Evolutionary conservation across 345 rosid genomes (phyloP), one percentile per base, ranked within the genome.

Genomic region (Lumnitzera littorea): DNA sequence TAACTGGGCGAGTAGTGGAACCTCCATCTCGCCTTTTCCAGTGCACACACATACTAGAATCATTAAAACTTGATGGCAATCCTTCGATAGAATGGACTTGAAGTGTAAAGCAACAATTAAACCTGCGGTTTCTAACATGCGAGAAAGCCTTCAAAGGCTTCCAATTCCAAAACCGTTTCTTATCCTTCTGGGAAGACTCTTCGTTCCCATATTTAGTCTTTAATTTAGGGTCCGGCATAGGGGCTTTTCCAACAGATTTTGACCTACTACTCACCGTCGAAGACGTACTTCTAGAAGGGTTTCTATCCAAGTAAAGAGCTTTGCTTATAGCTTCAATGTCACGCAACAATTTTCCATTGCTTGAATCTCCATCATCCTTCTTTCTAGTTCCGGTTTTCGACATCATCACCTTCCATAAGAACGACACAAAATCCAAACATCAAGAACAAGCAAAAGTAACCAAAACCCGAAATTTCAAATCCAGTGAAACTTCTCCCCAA

Each of bases 1-100:
- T 85, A 1, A 72, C 84, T 13, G 96, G 83, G 49, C 76, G 74
- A 24, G 96, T 87, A 65, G 62, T 69, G 61, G 78, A 55, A 52
- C 74, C 77, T n/a, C 83, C 96, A 64, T 87, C 96, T 60, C 96
- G 81, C 71, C 98, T 87, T 79, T 82, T 92, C 96, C 91, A 92
- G 56, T 84, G 85, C 68, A 92, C 98, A 11, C 84, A 66, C 56
- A 92, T 73, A 71, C 76, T 79, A 59, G 68, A 62, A 69, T 75
- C 76, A 51, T 82, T 73, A 48, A 92, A 83, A 68, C 73, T 73
- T 0, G 51, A 65, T 2, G 95, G 95, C 70, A 92, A 63, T 11
- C 84, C 84, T 59, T 89, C 86, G 23, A 92, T 70, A 15, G 84
- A 74, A 66, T 84, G 95, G 43, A 89, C 91, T 74, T 85, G 83